Base-by-base conservation (phyloP, 768 basidiomycete genomes). In the Rhodosporidiobolus sp. region DNA sequence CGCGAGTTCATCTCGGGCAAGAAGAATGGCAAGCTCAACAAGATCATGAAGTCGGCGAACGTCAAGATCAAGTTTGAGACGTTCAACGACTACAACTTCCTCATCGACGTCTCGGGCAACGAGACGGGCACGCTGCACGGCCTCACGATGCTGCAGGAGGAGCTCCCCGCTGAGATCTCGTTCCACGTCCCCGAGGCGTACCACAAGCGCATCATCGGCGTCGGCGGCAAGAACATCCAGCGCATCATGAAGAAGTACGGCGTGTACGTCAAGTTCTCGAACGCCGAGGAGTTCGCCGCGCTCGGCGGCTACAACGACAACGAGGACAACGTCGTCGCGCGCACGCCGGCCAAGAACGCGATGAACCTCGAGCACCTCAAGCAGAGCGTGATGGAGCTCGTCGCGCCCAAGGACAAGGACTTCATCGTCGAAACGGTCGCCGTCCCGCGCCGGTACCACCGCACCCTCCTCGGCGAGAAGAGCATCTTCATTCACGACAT, bases 31-130 rank as follows among this genome's bases (percentile, higher is more conserved):
- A 99, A 99, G 83, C 92, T 97, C 82, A 97, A 97, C 85, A 98
- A 97, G 84, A 96, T 98, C 81, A 97, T 97, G 92, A 94, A 97
- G 82, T 89, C 88, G 20, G 90, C 94, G 43, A 91, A 90, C 77
- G 94, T 94, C 80, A 95, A 96, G 84, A 96, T 99, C 85, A 96
- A 96, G 82, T 97, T 97, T 74, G 95, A 98, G 84, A 95, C 94
- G 11, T 91, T 95, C 84, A 96, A 94, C 80, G 93, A 80, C 70
- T 79, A 79, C 78, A 79, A 80, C 69, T 79, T 80, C 72, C 64
- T 80, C 45, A 76, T 78, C 74, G 74, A 76, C 61, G 74, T 76
- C 26, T 70, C 74, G 30, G 68, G 69, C 3, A 66, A 38, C 56
- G 75, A 78, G 45, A 57, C 72, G 63, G 89, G 89, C 49, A 89